phyloP scores from a whole-genome alignment of 371 early-diverging fungal species.

The Mucor irregularis region DNA sequence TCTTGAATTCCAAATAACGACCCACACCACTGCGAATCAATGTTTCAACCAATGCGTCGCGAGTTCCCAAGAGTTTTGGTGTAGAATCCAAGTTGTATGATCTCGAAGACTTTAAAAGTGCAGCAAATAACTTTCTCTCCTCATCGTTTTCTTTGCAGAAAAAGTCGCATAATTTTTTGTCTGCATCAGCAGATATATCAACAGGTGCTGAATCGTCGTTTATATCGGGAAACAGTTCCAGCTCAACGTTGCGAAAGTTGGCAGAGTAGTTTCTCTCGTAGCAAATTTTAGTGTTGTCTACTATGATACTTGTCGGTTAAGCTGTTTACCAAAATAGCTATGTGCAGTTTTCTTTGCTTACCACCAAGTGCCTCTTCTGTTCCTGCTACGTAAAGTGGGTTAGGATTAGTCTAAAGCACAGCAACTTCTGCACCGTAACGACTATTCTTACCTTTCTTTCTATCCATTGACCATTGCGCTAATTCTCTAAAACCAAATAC shows the following conservation, averaged over 20 bases:
- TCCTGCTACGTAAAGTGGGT: too few species aligned
- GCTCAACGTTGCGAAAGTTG: constrained; percentile 16
- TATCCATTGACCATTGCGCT: constrained; percentile 5
- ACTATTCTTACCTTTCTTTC: background rate
- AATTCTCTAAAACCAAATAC: constrained; percentile 55
- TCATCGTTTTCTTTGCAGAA: background rate
- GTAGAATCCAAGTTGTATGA: constrained; percentile 78
- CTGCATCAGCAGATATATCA: background rate
- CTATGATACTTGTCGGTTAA: too few species aligned
- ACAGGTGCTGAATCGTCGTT: background rate
- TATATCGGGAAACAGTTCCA: background rate
- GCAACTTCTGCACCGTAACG: background rate
- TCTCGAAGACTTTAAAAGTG: constrained; percentile 50
- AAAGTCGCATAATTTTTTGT: background rate
- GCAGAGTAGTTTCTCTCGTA: constrained; percentile 18
- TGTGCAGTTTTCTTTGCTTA: background rate
- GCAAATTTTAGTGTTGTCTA: background rate
- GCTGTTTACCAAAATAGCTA: too few species aligned
- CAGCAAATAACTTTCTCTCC: constrained; percentile 16
- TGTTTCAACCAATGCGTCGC: constrained; percentile 74
- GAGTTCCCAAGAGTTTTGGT: constrained; percentile 75
- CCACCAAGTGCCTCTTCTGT: background rate
- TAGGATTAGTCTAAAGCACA: too few species aligned
- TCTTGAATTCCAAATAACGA: constrained; percentile 86
- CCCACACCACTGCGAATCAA: constrained; percentile 83